phyloP scores from a whole-genome alignment of 768 basidiomycete species.

The Lentinus tigrinus region DNA sequence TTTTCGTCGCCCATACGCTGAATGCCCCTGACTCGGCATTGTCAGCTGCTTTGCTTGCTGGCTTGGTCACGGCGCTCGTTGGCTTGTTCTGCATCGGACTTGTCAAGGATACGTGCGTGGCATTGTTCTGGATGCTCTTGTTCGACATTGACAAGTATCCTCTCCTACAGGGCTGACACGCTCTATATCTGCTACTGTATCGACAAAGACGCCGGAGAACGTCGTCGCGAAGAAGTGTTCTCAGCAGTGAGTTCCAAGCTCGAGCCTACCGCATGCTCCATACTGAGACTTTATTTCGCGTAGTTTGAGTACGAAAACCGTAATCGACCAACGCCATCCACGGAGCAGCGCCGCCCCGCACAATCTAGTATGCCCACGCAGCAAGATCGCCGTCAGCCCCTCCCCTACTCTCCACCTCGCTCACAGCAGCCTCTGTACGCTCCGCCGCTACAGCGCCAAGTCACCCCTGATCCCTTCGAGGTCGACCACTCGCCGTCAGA shows the following conservation, averaged over 20 bases:
- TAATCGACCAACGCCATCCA: slow-evolving; percentile 6
- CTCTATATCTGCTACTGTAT: slow-evolving; percentile 69
- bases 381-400: slow-evolving; percentile 7
- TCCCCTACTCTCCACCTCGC: slow-evolving; percentile 10
- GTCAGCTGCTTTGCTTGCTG: slow-evolving; percentile 73
- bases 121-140: not conserved
- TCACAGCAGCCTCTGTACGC: slow-evolving; percentile 17
- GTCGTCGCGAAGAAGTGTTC: slow-evolving; percentile 52
- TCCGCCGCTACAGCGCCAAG: slow-evolving; percentile 13
- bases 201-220: slow-evolving; percentile 53
- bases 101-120: slow-evolving; percentile 68
- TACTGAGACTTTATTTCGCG: not conserved
- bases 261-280: not conserved
- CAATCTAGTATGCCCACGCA: not conserved
- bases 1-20: slow-evolving; percentile 86
- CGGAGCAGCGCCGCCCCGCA: slow-evolving; percentile 2
- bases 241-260: slow-evolving; percentile 44
- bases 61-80: slow-evolving; percentile 76
- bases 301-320: slow-evolving; percentile 43
- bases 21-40: slow-evolving; percentile 69
- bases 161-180: slow-evolving; percentile 50
- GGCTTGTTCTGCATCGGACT: slow-evolving; percentile 82
- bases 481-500: slow-evolving; percentile 16
- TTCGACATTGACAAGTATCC: not conserved
- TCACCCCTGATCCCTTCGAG: slow-evolving; percentile 30